Conservation (phyloP, 371 early-diverging fungal genomes). For the Haplosporangium sp. region DNA sequence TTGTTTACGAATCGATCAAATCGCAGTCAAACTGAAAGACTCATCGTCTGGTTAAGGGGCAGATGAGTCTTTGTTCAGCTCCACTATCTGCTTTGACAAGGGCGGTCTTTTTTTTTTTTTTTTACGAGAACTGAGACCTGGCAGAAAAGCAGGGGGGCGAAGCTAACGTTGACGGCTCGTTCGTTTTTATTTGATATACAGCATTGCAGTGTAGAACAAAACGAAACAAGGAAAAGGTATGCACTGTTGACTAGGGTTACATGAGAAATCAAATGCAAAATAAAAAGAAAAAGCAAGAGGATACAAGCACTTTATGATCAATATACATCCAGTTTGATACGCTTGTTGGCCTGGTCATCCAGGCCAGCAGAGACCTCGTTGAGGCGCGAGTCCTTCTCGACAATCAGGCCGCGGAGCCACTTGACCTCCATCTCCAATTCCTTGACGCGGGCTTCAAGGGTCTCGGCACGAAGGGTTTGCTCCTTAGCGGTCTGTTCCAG, state of each 20-base stretch:
- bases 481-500: constrained; percentile 86
- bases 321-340: constrained; percentile 53
- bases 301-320: constrained; percentile 11
- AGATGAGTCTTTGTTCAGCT: too few species aligned
- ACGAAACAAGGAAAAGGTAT: background rate
- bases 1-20: background rate
- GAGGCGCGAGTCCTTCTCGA: constrained; percentile 78
- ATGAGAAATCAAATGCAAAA: background rate
- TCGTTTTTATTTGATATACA: too few species aligned
- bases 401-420: constrained; percentile 90
- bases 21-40: too few species aligned
- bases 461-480: constrained; percentile 79
- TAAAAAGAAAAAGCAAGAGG: background rate
- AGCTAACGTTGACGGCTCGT: too few species aligned
- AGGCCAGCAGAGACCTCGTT: constrained; percentile 38
- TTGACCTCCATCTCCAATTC: constrained; percentile 91
- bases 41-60: too few species aligned
- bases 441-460: constrained; percentile 79
- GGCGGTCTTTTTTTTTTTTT: too few species aligned
- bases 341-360: constrained; percentile 48
- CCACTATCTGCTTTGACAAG: too few species aligned
- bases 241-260: background rate
- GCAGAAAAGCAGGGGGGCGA: too few species aligned
- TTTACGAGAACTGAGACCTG: too few species aligned
- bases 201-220: too few species aligned